These are phyloP conservation scores for Solanum dulcamara DNA, from an alignment of 257 asterid genomes.

Conservation along the genomic window DNA sequence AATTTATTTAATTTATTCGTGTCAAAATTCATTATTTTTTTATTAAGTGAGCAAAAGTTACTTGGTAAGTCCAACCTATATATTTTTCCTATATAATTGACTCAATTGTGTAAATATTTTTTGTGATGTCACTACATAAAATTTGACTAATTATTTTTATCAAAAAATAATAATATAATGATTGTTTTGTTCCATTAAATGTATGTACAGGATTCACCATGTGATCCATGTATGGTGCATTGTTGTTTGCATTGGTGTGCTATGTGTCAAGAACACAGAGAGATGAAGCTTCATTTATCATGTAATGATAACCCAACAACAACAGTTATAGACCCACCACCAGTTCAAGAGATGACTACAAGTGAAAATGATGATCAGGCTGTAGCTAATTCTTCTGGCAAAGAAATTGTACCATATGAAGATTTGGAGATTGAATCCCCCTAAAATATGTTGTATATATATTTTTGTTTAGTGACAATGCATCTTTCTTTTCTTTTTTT, in stretches of 20 bases:
- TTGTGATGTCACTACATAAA: too few species aligned
- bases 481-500: background rate
- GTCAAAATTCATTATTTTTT: too few species aligned
- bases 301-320: slow-evolving; percentile 2
- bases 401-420: slow-evolving; percentile 9
- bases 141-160: too few species aligned
- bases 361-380: slow-evolving; percentile 1
- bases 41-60: too few species aligned
- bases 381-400: slow-evolving; percentile 8
- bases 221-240: slow-evolving; percentile 81
- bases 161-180: too few species aligned
- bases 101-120: too few species aligned
- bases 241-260: slow-evolving; percentile 92
- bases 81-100: too few species aligned
- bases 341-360: slow-evolving; percentile 49
- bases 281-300: slow-evolving; percentile 39
- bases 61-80: too few species aligned
- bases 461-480: background rate
- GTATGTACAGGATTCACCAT: slow-evolving; percentile 57
- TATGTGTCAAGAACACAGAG: slow-evolving; percentile 74
- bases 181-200: background rate
- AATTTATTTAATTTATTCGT: background rate
- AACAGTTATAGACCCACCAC: slow-evolving; percentile 44
- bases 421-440: slow-evolving; percentile 43
- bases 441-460: background rate